These are phyloP conservation scores for Irpex sp. DNA, from an alignment of 1,284 basidiomycete genomes.

Conservation along the genomic window DNA sequence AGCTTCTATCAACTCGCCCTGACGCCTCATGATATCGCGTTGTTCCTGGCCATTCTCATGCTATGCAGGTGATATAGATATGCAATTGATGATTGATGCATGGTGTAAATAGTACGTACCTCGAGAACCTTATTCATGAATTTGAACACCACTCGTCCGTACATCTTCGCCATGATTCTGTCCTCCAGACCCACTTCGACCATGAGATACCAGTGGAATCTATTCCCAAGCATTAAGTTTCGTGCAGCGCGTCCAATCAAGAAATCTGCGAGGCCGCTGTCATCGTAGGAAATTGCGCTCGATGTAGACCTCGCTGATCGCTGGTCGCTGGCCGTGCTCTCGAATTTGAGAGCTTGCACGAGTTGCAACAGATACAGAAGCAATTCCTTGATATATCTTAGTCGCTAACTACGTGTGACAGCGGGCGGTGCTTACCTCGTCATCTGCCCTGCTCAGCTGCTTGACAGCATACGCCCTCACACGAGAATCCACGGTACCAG, in stretches of 20 bases:
- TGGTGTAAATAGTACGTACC: conserved; percentile 40
- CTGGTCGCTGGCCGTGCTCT: conserved; percentile 73
- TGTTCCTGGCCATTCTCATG: conserved; percentile 73
- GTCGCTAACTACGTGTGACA: conserved; percentile 7
- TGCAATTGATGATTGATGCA: conserved; percentile 11
- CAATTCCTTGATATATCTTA: conserved; percentile 62
- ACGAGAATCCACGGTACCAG: conserved; percentile 85
- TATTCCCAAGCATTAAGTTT: conserved; percentile 85
- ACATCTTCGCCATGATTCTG: conserved; percentile 86
- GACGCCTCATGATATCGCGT: conserved; percentile 78
- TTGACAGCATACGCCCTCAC: conserved; percentile 94
- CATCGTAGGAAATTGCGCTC: conserved; percentile 74
- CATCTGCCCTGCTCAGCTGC: conserved; percentile 87
- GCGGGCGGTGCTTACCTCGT: conserved; percentile 57
- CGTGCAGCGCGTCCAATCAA: conserved; percentile 82
- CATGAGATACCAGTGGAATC: conserved; percentile 96
- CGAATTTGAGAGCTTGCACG: conserved; percentile 97
- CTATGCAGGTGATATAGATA: conserved; percentile 32
- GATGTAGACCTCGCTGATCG: conserved; percentile 62
- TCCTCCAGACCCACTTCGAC: conserved; percentile 86
- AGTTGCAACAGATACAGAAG: conserved; percentile 92
- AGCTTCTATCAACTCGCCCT: conserved; percentile 83
- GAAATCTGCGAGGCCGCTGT: conserved; percentile 87
- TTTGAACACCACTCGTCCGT: conserved; percentile 82
- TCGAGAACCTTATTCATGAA: conserved; percentile 87